Evolutionary conservation across 2,329 filamentous ascomycete genomes (phyloP).

Genomic region (Fonsecaea pedrosoi): DNA sequence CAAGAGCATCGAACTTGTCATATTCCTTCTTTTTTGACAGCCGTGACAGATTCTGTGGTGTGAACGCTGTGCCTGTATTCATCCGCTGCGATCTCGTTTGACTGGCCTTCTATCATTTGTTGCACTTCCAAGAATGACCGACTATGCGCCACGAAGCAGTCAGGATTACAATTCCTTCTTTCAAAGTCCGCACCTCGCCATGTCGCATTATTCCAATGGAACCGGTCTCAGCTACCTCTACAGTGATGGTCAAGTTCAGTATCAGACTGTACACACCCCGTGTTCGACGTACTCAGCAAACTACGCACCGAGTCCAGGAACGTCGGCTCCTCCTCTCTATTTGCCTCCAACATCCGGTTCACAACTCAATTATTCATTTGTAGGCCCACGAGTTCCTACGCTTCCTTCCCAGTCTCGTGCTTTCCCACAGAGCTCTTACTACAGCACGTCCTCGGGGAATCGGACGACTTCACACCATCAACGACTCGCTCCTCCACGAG

Average conservation of each 20-base stretch:
- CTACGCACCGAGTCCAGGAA: constrained; percentile 46
- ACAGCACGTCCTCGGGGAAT: constrained; percentile 41
- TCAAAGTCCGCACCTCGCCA: constrained; percentile 35
- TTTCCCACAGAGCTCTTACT: constrained; percentile 43
- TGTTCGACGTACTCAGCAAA: constrained; percentile 49
- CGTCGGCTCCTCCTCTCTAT: constrained; percentile 43
- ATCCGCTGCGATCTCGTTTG: constrained; percentile 28
- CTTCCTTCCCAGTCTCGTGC: constrained; percentile 44
- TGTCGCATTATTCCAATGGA: constrained; percentile 43
- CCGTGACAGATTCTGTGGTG: constrained; percentile 29
- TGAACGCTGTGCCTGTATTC: constrained; percentile 26
- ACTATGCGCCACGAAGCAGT: constrained; percentile 48
- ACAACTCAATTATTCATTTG: constrained; percentile 45
- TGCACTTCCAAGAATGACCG: constrained; percentile 46
- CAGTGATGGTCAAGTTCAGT: constrained; percentile 39
- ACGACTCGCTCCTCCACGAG: constrained; percentile 44
- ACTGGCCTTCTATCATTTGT: constrained; percentile 30
- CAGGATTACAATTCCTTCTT: constrained; percentile 44
- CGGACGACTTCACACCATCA: constrained; percentile 46
- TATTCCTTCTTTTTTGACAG: constrained; percentile 31
- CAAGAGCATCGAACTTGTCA: constrained; percentile 28
- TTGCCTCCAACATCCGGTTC: constrained; percentile 44
- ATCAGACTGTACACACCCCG: constrained; percentile 42
- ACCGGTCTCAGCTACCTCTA: constrained; percentile 41
- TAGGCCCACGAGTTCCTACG: constrained; percentile 40